phyloP scores from a whole-genome alignment of 176 grass and related monocot genomes.

The Chrysopogon serrulatus region DNA sequence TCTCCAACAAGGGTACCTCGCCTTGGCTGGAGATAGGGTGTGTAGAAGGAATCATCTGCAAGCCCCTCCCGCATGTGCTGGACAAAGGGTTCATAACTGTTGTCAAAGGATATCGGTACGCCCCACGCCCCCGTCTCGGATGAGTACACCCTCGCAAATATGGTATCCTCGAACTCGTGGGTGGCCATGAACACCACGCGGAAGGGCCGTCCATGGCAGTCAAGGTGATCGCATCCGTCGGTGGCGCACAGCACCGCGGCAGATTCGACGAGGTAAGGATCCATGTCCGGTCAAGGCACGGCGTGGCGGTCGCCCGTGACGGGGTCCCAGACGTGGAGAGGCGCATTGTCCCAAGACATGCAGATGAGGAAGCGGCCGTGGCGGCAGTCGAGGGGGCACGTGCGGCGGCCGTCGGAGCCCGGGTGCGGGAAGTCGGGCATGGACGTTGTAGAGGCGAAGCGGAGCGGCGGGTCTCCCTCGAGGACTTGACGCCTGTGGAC shows the following conservation, averaged over 20 bases:
- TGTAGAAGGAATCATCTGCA: too few relatives aligned
- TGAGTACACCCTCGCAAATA: neutral
- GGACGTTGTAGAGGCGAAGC: too few relatives aligned
- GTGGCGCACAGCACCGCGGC: neutral
- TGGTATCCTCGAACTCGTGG: neutral
- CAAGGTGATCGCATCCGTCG: neutral
- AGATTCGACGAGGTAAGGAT: neutral
- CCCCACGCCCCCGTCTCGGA: neutral
- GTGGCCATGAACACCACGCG: neutral
- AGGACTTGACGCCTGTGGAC: too few relatives aligned
- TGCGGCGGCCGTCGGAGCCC: too few relatives aligned
- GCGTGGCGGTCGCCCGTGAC: neutral
- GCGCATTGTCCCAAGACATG: neutral
- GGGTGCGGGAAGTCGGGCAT: too few relatives aligned
- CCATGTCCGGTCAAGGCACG: neutral
- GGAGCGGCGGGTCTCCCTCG: too few relatives aligned
- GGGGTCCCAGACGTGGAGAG: neutral
- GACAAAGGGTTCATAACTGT: neutral
- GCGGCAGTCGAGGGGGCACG: too few relatives aligned
- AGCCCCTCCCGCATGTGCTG: too few relatives aligned
- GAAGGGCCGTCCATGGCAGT: neutral
- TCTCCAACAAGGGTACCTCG: too few relatives aligned
- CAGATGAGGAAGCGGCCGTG: too few relatives aligned
- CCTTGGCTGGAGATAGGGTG: too few relatives aligned
- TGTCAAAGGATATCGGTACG: neutral